phyloP scores from a whole-genome alignment of 2,329 filamentous ascomycete species.

The Talaromyces atroroseus region DNA sequence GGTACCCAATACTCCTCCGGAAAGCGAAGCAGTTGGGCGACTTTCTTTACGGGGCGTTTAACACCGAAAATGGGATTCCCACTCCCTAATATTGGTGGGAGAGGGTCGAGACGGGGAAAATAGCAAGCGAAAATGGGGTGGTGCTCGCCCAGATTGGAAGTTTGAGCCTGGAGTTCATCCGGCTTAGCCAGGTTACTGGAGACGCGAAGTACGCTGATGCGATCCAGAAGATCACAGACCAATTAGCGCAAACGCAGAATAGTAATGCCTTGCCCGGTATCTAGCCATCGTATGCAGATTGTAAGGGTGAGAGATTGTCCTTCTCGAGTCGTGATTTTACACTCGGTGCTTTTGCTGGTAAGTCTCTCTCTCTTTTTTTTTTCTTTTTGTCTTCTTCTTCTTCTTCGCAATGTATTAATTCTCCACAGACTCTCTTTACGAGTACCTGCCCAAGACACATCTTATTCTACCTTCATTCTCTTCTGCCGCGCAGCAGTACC shows the following conservation, averaged over 20 bases:
- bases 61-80: constrained; percentile 88
- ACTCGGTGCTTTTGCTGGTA: constrained; percentile 7
- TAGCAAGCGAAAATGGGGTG: constrained; percentile 19
- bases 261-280: constrained; percentile 34
- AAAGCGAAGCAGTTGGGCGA: constrained; percentile 73
- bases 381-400: no score
- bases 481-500: constrained; percentile 2
- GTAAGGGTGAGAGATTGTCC: constrained; percentile 2
- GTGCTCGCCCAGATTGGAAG: constrained; percentile 35
- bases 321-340: constrained; percentile 8
- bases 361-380: no score
- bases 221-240: constrained; percentile 29
- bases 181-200: constrained; percentile 35
- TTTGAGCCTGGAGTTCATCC: constrained; percentile 38
- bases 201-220: constrained; percentile 36
- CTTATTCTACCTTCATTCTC: constrained; percentile 14
- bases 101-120: constrained; percentile 17
- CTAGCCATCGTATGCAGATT: constrained; percentile 22
- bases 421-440: constrained; percentile 46
- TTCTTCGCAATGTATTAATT: not conserved
- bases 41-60: constrained; percentile 71
- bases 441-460: constrained; percentile 56
- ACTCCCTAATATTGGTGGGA: constrained; percentile 44
- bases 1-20: constrained; percentile 60
- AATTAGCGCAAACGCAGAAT: constrained; percentile 29